phyloP scores from a whole-genome alignment of 148 eudicot species.

The Persicaria tinctoria region DNA sequence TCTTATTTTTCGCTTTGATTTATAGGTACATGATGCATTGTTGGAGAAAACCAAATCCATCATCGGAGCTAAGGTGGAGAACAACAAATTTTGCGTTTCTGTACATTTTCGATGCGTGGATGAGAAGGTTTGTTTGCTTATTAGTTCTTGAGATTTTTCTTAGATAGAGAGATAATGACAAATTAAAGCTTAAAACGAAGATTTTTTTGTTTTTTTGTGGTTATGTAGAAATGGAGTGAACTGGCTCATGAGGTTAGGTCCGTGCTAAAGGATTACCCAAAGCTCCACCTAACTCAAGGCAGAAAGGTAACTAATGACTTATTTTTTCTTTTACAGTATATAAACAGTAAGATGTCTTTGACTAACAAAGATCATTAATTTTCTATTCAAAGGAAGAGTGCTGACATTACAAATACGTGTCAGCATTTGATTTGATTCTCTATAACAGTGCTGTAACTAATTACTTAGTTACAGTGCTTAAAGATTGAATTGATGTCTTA shows the following conservation, averaged over 20 bases:
- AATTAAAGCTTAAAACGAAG: neutral
- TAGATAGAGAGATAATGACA: neutral
- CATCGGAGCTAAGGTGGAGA: constrained; percentile 68
- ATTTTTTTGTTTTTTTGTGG: neutral
- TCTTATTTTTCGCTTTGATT: neutral
- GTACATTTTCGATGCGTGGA: constrained; percentile 94
- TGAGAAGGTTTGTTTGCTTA: constrained; percentile 51
- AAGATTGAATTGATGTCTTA: neutral
- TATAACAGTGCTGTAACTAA: too few species aligned
- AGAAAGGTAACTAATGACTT: constrained; percentile 47
- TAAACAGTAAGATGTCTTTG: too few species aligned
- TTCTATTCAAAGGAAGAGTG: too few species aligned
- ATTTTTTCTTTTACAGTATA: neutral
- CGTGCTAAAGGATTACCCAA: constrained; percentile 68
- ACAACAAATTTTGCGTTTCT: constrained; percentile 81
- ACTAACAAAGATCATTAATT: too few species aligned
- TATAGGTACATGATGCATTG: constrained; percentile 52
- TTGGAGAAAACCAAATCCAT: constrained; percentile 56
- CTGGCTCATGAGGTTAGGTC: constrained; percentile 57
- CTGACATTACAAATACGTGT: too few species aligned
- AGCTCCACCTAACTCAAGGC: constrained; percentile 74
- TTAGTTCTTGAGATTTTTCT: neutral
- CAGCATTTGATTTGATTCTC: too few species aligned
- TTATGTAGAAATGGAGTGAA: constrained; percentile 66
- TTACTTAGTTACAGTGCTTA: too few species aligned